These are phyloP conservation scores for Bacterosira constricta DNA, from an alignment of 108 stramenopile genomes.

Conservation along the genomic window DNA sequence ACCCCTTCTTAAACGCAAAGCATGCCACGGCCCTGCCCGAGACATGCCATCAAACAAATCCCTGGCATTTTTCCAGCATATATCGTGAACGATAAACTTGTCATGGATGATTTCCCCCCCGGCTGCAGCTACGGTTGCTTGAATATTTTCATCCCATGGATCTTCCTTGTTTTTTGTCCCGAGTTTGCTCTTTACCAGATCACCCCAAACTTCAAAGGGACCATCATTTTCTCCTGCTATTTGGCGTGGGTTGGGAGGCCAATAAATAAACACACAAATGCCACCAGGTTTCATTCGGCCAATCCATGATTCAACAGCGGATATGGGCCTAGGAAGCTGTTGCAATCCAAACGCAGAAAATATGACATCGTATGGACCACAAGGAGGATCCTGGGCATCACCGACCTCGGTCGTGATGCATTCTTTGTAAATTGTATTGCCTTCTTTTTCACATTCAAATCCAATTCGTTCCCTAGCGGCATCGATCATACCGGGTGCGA, in stretches of 20 bases:
- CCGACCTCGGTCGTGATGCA: conserved; percentile 2
- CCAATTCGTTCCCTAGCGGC: not conserved
- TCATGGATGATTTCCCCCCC: not conserved
- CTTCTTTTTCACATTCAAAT: not conserved
- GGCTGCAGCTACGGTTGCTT: not conserved
- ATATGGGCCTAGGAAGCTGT: not conserved
- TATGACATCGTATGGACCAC: conserved; percentile 10
- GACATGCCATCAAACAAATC: conserved; percentile 25
- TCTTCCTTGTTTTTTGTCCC: not conserved
- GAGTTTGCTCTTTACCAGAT: not conserved
- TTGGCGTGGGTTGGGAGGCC: not conserved
- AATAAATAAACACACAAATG: not conserved
- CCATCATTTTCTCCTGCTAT: not conserved
- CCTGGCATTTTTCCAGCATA: conserved; percentile 1
- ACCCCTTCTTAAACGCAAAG: conserved; percentile 6
- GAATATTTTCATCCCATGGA: not conserved
- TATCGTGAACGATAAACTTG: not conserved
- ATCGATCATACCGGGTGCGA: conserved; percentile 12
- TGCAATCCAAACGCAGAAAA: conserved; percentile 22
- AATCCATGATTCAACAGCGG: not conserved
- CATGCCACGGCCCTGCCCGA: conserved; percentile 15
- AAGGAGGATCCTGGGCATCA: not conserved
- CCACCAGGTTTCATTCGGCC: not conserved
- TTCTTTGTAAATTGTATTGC: not conserved
- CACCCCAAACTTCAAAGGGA: not conserved